Conservation (phyloP, 2,329 filamentous ascomycete genomes). For the Phialocephala sp. region DNA sequence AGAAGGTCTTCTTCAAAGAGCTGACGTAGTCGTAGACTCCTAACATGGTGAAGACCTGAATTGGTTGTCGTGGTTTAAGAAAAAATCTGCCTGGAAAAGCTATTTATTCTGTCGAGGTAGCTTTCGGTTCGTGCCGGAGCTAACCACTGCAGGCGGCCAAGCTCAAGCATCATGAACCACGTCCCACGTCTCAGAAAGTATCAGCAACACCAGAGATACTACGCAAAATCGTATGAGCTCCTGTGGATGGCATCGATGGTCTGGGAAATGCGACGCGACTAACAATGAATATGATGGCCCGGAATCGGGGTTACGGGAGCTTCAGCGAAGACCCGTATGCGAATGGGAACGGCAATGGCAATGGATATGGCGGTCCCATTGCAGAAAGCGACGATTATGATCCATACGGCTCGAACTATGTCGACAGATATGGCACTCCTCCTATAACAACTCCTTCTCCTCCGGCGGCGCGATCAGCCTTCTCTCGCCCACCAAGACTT, state of each 20-base stretch:
- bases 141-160: slow-evolving; percentile 5
- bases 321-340: slow-evolving; percentile 40
- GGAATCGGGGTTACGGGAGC: slow-evolving; percentile 40
- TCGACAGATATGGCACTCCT: slow-evolving; percentile 39
- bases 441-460: slow-evolving; percentile 31
- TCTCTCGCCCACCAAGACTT: slow-evolving; percentile 31
- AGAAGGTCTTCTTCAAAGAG: background rate
- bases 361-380: slow-evolving; percentile 32
- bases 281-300: slow-evolving; percentile 39
- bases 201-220: background rate
- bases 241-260: slow-evolving; percentile 33
- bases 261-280: slow-evolving; percentile 30
- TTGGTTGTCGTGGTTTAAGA: background rate
- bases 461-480: slow-evolving; percentile 31
- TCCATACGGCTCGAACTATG: slow-evolving; percentile 39
- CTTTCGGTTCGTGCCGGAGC: slow-evolving; percentile 19
- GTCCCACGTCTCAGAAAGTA: slow-evolving; percentile 10
- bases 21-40: background rate
- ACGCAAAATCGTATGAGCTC: background rate
- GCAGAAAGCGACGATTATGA: slow-evolving; percentile 41
- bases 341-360: slow-evolving; percentile 36
- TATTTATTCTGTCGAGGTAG: background rate
- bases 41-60: background rate
- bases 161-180: slow-evolving; percentile 4
- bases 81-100: slow-evolving; percentile 9